Evolutionary conservation across 441 rosid genomes (phyloP), one percentile per base, ranked within the genome.

Genomic region (Aquilaria agallochum): DNA sequence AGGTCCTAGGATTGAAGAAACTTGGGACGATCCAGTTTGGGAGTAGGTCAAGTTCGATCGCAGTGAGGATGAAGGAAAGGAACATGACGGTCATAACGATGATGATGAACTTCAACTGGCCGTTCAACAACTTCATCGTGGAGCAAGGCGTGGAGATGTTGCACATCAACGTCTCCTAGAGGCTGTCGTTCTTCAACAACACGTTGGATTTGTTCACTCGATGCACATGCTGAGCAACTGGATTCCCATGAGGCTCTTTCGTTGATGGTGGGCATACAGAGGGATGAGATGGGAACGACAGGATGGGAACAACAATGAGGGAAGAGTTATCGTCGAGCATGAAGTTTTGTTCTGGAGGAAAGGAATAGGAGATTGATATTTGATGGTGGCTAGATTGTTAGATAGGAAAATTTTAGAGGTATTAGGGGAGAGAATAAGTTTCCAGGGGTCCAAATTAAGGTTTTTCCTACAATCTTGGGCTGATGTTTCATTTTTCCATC

Each of bases 221-320:
- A 86, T 83, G 87, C 85, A 79, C 52, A 82, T 86, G 5, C 58
- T 81, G 31, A 79, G 88, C 67, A 81, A 79, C 60, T 86, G 85
- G 88, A 78, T 83, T 53, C 87, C 83, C 0, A 71, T 83, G 11
- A 74, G 63, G 33, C 55, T 71, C 79, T 68, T 81, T 20, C 83
- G 81, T 51, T 81, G 27, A 20, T 20, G 27, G 27, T 20, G 27
- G 27, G 27, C 27, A 20, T 20, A 20, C 27, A 1, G 27, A 20
- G 27, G 27, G 27, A 20, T 20, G 27, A 20, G 27, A 20, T 1
- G 27, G 27, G 27, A 20, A 20, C 27, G 27, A 20, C 27, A 20
- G 27, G 27, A 20, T 20, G 27, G 27, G 27, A 20, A 20, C 27
- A 1, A 20, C 27, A 20, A 20, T 20, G 27, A 20, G 27, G 27